Conservation (phyloP, 2,329 filamentous ascomycete genomes). For the Calonectria multiphialidica region DNA sequence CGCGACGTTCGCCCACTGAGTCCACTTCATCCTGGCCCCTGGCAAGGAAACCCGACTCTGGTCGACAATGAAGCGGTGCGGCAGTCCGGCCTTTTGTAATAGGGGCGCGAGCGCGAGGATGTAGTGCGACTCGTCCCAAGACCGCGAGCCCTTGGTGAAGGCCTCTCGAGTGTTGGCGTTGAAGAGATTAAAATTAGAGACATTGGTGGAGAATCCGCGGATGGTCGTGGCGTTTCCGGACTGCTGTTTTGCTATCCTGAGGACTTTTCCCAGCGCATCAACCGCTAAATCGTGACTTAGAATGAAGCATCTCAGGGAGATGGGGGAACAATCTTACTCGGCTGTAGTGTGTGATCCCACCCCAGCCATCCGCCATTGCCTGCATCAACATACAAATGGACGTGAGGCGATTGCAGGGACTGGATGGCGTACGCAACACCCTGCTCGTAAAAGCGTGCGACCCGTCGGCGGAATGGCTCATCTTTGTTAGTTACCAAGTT, state of each 20-base stretch:
- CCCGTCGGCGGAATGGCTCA: neutral
- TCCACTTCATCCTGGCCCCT: neutral
- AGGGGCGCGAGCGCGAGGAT: slow-evolving; percentile 1
- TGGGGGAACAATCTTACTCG: neutral
- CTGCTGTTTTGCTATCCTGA: slow-evolving; percentile 1
- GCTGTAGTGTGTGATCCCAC: slow-evolving; percentile 9
- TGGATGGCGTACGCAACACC: slow-evolving; percentile 7
- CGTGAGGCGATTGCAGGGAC: slow-evolving; percentile 15
- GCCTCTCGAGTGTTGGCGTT: neutral
- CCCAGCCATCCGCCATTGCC: slow-evolving; percentile 21
- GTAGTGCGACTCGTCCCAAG: slow-evolving; percentile 22
- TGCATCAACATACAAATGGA: slow-evolving; percentile 14
- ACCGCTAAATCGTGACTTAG: slow-evolving; percentile 1
- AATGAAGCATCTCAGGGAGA: neutral
- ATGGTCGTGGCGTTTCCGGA: neutral
- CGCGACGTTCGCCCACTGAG: slow-evolving; percentile 4
- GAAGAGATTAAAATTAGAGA: slow-evolving; percentile 22
- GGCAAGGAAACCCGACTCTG: slow-evolving; percentile 19
- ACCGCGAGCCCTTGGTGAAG: neutral
- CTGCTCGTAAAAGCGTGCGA: slow-evolving; percentile 14
- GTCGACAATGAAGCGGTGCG: slow-evolving; percentile 21
- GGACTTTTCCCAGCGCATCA: neutral
- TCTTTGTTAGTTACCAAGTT: slow-evolving; percentile 15
- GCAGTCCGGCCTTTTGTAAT: slow-evolving; percentile 1
- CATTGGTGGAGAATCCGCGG: slow-evolving; percentile 19